Evolutionary conservation across 2,329 filamentous ascomycete species (phyloP), one percentile per base, ranked within the genome.

Genomic region (Alternaria infectoria): DNA sequence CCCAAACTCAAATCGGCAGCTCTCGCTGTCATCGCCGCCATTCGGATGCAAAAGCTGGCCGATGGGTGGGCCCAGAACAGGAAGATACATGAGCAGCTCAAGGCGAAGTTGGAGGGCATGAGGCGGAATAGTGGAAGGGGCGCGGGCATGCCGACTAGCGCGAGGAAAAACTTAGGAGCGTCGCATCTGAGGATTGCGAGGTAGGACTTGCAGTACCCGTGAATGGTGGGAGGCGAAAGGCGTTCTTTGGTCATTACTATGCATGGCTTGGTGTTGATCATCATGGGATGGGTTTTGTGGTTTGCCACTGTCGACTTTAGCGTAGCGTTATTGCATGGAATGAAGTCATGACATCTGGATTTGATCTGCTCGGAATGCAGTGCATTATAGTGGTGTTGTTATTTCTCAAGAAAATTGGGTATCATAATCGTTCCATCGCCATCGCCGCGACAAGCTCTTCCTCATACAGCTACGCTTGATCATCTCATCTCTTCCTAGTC

Each of bases 1-100:
- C 84, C 80, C 5, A 80, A 80, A 4, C 75, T 89, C 54, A 82
- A 83, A 57, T 80, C 82, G 6, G 83, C 86, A 1, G 85, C 81
- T 3, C 69, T 82, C 28, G 80, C 83, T 59, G 77, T 89, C 11
- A 78, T 86, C 3, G 86, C 86, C 6, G 78, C 77, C 1, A 72
- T 86, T 15, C 76, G 86, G 7, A 88, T 88, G 83, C 79, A 81
- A 72, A 84, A 78, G 65, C 74, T 83, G 67, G 80, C 80, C 8
- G 76, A 82, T 65, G 77, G 80, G 10, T 89, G 87, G 87, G 81
- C 82, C 4, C 81, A 79, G 49, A 84, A 81, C 57, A 79, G 81
- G 69, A 85, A 84, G 73, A 72, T 88, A 46, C 83, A 84, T 62
- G 81, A 83, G 65, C 72, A 76, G 51, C 65, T 85, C 57, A 69